Evolutionary conservation across 352 stramenopile species (phyloP).

Genomic region (Pythium aristosporum): DNA sequence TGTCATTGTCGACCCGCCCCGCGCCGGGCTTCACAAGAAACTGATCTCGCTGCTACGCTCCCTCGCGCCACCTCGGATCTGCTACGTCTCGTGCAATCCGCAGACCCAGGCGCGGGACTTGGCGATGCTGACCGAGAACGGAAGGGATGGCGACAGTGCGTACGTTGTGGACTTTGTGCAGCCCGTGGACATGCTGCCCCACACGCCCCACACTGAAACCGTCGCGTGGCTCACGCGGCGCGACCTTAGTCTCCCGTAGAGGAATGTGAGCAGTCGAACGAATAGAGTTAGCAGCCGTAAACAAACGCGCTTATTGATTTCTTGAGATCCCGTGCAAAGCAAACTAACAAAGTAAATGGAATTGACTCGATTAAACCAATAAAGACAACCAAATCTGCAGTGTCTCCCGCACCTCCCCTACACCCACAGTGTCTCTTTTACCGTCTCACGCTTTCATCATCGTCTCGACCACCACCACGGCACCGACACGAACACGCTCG

Average conservation of each 20-base stretch:
- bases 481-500: no score
- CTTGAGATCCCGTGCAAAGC: no score
- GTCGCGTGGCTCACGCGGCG: constrained; percentile 54
- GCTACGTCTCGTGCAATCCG: constrained; percentile 82
- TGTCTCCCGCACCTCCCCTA: no score
- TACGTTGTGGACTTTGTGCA: constrained; percentile 55
- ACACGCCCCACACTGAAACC: constrained; percentile 79
- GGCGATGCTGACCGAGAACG: constrained; percentile 33
- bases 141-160: not conserved
- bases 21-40: constrained; percentile 65
- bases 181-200: constrained; percentile 79
- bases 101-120: constrained; percentile 62
- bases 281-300: no score
- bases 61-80: constrained; percentile 47
- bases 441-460: no score
- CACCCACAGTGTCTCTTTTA: no score
- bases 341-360: no score
- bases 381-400: no score
- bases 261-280: no score
- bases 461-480: no score
- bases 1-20: constrained; percentile 74
- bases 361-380: no score
- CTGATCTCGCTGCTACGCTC: constrained; percentile 55
- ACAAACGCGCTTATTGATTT: no score
- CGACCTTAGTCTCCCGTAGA: not conserved